Evolutionary conservation across 352 stramenopile genomes (phyloP), one percentile per base, ranked within the genome.

Genomic region (Bremia lactucae): DNA sequence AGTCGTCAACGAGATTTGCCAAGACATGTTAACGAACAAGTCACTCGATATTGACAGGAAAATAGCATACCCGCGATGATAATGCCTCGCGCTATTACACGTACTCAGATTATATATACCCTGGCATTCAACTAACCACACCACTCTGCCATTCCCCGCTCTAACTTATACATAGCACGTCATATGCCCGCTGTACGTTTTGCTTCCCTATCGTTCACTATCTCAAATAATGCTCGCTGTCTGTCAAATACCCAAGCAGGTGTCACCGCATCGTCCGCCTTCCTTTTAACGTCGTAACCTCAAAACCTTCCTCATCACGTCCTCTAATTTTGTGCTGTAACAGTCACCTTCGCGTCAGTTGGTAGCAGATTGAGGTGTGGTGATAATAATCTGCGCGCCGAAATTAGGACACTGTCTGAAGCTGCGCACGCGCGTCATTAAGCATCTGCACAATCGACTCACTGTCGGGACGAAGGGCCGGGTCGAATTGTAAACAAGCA

Each of bases 401-500:
- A 35, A 37, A 22, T 53, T 63, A 67, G 39, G 47, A 62, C 49
- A 59, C 60, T 31, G 49, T 38, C 58, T 83, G 56, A 36, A 87
- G 59, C 41, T 83, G 65, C 20, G 53, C 63, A 22, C 72, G 68
- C 42, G 78, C 75, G 21, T 91, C 72, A 18, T 60, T 80, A 23
- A 92, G 74, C 77, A 92, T 86, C 54, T 82, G 68, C 37, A 84
- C 71, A 26, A 89, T 71, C 14, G 64, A 66, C 13, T 64, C 62
- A 36, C 67, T 76, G 49, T 76, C 77, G 1, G 80, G 80, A 60
- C 80, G 76, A 49, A 90, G 65, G 21, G 72, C 72, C 11, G 80
- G 72, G 55, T 90, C 80, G 55, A 89, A 88, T 52, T 90, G 77
- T 55, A 92, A 60, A 48, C 80, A 92, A 4, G 78, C 77, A 42